Evolutionary conservation across 441 rosid species (phyloP).

Genomic region (Isatis lusitanica): DNA sequence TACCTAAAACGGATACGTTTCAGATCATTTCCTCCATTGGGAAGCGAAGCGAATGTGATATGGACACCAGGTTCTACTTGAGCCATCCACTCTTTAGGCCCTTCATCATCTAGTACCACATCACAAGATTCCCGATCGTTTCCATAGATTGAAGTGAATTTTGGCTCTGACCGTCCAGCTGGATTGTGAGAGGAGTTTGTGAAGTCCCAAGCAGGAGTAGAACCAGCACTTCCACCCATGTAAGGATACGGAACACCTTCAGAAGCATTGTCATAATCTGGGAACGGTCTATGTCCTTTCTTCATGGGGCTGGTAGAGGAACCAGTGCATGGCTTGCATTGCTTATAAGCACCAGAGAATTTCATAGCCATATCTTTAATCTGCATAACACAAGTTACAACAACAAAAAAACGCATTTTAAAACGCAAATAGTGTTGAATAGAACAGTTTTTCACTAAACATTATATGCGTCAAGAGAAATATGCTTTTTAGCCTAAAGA

Average conservation of each 20-base stretch:
- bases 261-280: conserved; percentile 75
- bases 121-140: conserved; percentile 70
- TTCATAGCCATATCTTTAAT: conserved; percentile 93
- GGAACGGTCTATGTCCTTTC: conserved; percentile 59
- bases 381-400: conserved; percentile 44
- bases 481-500: not conserved
- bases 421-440: not conserved
- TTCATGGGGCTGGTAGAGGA: conserved; percentile 54
- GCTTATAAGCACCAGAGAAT: conserved; percentile 76
- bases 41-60: conserved; percentile 90
- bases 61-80: conserved; percentile 99
- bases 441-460: not conserved
- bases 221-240: conserved; percentile 75
- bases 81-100: conserved; percentile 98
- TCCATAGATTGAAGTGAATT: conserved; percentile 41
- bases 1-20: conserved; percentile 97
- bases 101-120: conserved; percentile 78
- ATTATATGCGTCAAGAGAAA: conserved; percentile 1
- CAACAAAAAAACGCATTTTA: not conserved
- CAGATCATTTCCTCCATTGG: conserved; percentile 92
- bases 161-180: conserved; percentile 48
- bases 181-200: conserved; percentile 49
- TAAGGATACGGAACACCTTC: conserved; percentile 83
- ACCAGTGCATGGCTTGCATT: conserved; percentile 83
- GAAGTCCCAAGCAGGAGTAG: conserved; percentile 99